These are phyloP conservation scores for Aureobasidium uvarum DNA, from an alignment of 2,329 filamentous ascomycete species.

Conservation along the genomic window DNA sequence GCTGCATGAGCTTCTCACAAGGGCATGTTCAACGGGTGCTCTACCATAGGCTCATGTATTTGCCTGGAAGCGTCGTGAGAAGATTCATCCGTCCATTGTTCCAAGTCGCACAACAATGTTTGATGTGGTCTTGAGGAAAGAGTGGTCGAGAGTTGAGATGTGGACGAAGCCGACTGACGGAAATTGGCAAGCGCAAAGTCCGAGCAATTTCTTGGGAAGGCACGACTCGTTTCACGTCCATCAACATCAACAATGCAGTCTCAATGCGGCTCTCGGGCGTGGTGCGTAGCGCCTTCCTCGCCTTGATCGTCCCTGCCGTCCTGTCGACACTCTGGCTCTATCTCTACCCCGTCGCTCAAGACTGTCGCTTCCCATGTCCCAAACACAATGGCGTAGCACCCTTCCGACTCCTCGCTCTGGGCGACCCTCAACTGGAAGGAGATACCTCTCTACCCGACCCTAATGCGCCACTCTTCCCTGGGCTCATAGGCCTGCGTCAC, in stretches of 20 bases:
- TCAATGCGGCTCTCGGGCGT: slow-evolving; percentile 53
- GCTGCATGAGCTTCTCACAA: neutral
- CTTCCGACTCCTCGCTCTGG: slow-evolving; percentile 82
- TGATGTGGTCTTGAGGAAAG: neutral
- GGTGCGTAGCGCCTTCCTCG: slow-evolving; percentile 47
- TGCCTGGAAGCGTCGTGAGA: neutral
- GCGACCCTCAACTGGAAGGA: slow-evolving; percentile 91
- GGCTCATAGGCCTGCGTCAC: slow-evolving; percentile 34
- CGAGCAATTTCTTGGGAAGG: slow-evolving; percentile 18
- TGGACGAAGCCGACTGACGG: neutral
- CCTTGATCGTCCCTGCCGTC: slow-evolving; percentile 65
- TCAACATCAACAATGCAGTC: slow-evolving; percentile 14
- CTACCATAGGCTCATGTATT: neutral
- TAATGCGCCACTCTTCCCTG: slow-evolving; percentile 47
- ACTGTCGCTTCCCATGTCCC: slow-evolving; percentile 70
- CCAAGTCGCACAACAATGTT: neutral
- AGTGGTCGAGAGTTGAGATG: neutral
- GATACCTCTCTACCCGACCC: slow-evolving; percentile 72
- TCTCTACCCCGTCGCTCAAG: slow-evolving; percentile 76
- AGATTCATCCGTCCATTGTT: neutral
- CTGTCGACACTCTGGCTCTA: slow-evolving; percentile 76
- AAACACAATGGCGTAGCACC: slow-evolving; percentile 53
- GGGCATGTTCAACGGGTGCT: neutral
- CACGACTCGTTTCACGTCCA: neutral
- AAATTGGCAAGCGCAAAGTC: slow-evolving; percentile 15